Conservation (phyloP, 352 stramenopile genomes). For the Phytophthora litchii region DNA sequence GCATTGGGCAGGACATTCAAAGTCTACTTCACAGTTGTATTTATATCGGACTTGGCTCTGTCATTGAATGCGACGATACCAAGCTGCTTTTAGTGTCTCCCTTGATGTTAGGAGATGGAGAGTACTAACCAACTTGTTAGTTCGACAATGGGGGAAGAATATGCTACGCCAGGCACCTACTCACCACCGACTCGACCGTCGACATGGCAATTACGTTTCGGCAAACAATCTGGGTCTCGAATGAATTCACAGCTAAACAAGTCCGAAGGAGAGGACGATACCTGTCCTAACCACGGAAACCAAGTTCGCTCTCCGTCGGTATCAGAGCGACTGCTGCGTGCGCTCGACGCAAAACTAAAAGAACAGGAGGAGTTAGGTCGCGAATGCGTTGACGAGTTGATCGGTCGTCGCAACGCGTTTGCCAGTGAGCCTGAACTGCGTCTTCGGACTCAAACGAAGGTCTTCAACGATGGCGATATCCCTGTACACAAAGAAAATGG, state of each 20-base stretch:
- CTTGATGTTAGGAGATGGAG: no score
- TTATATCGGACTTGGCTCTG: constrained; percentile 26
- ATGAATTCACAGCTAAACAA: background rate
- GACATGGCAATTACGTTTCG: constrained; percentile 66
- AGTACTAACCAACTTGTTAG: constrained; percentile 3
- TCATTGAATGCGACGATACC: constrained; percentile 10
- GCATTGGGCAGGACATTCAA: constrained; percentile 10
- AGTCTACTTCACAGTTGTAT: constrained; percentile 9
- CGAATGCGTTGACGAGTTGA: constrained; percentile 55
- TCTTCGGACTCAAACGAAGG: constrained; percentile 10
- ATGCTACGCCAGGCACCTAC: constrained; percentile 8
- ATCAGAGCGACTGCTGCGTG: constrained; percentile 43
- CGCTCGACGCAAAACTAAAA: constrained; percentile 32
- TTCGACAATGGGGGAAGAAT: constrained; percentile 14
- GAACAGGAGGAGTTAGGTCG: constrained; percentile 41
- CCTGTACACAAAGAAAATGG: background rate
- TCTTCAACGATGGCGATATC: background rate
- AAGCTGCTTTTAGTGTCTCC: constrained; percentile 16
- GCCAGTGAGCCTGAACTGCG: constrained; percentile 32
- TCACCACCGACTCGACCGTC: constrained; percentile 47
- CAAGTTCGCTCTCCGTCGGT: constrained; percentile 36
- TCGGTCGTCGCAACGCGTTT: constrained; percentile 67
- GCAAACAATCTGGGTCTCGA: constrained; percentile 35
- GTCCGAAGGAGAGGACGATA: constrained; percentile 2
- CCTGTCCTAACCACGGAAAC: background rate